Percentiles rank a stretch among this genome's conserved stretches.
Conservation (phyloP, 345 rosid species). For the Hibiscus syriacus region DNA sequence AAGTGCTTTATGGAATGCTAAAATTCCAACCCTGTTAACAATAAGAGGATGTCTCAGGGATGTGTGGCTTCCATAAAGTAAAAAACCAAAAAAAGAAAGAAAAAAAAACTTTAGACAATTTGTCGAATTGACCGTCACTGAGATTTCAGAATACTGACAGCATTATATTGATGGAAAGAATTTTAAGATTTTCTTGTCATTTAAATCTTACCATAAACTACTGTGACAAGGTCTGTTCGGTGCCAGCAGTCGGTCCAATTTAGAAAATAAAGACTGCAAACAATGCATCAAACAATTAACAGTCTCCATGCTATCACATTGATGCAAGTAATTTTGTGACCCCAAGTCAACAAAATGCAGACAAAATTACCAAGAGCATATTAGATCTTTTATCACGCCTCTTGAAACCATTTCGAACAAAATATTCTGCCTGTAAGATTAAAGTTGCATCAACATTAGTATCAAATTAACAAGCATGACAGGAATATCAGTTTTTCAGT, state of each 20-base stretch:
- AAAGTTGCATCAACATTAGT: slow-evolving; percentile 14
- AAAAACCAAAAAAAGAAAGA: neutral
- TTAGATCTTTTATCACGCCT: slow-evolving; percentile 89
- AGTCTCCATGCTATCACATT: neutral
- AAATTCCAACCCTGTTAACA: slow-evolving; percentile 53
- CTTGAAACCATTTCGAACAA: slow-evolving; percentile 54
- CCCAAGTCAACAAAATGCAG: neutral
- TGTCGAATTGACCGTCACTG: neutral
- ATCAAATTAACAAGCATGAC: neutral
- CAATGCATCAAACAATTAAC: slow-evolving; percentile 9
- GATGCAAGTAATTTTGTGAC: neutral
- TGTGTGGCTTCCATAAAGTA: neutral
- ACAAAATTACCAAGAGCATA: slow-evolving; percentile 73
- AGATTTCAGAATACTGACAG: neutral
- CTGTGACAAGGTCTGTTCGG: slow-evolving; percentile 88
- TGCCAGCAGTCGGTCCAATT: slow-evolving; percentile 70
- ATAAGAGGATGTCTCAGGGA: neutral
- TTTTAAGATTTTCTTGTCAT: neutral
- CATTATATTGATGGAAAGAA: neutral
- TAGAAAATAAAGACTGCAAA: slow-evolving; percentile 77
- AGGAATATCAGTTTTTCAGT: slow-evolving; percentile 4
- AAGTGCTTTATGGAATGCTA: slow-evolving; percentile 79
- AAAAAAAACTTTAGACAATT: neutral
- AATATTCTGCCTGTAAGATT: slow-evolving; percentile 69
- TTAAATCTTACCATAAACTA: slow-evolving; percentile 67